Evolutionary conservation across 139 green algal genomes (phyloP), one percentile per base, ranked within the genome.

Genomic region (Chlamydomonas sp.): DNA sequence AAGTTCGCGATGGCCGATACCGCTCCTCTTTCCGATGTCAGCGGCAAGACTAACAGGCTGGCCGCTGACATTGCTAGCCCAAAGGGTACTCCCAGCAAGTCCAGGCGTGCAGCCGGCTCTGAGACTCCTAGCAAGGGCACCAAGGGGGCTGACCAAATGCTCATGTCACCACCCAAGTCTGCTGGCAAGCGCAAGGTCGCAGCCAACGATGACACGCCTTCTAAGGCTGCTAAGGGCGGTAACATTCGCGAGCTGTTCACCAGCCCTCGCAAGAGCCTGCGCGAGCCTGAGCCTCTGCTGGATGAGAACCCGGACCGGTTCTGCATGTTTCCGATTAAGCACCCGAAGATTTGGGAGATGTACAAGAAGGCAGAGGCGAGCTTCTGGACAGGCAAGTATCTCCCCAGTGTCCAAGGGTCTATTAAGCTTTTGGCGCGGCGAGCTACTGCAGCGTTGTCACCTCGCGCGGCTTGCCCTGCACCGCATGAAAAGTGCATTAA

Each of bases 311-410:
- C 92, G n/a, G 96, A 98, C 84, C 93, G 97, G n/a, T 98, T 98
- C 90, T 96, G 94, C 90, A 97, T 98, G 91, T 99, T 99, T 85
- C 97, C 97, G 3, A 97, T 99, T 89, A 96, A 96, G 60, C 91
- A 94, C 85, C 66, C 78, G 6, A 85, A 91, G 60, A 91, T 99
- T 31, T 99, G 96, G 96, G 91, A 96, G 87, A 97, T 99, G 91
- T 99, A 99, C 96, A 99, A 99, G 93, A 97, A 99, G 91, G 96
- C 97, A 12, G 95, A 99, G 84, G 97, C 97, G 10, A 96, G 90
- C 92, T 99, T 99, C 85, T 99, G 97, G 96, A 99, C 97, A 5
- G 84, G 84, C 83, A 15, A 88, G 92, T 0, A 5, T 0, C 31
- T 49, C 31, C 31, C 31, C 31, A 49, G 31, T 49, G 31, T 49